These are phyloP conservation scores for Scortechinia acanthostroma DNA, from an alignment of 2,329 filamentous ascomycete genomes.

Conservation along the genomic window DNA sequence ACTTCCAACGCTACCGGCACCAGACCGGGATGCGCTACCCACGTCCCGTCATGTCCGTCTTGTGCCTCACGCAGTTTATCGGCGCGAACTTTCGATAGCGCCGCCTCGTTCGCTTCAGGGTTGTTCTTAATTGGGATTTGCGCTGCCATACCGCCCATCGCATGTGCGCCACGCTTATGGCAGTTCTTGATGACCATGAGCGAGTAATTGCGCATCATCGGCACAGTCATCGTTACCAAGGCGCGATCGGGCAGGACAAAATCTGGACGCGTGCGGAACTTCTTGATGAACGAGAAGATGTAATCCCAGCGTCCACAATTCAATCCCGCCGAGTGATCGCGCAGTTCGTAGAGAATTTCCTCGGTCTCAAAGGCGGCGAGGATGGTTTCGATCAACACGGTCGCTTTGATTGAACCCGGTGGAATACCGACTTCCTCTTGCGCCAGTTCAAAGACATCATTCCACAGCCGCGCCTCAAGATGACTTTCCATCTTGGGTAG, in stretches of 20 bases:
- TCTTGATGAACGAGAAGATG: slow-evolving; percentile 99
- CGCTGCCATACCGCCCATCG: slow-evolving; percentile 97
- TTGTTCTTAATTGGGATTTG: slow-evolving; percentile 99
- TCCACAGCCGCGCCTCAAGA: slow-evolving; percentile 94
- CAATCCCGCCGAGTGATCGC: slow-evolving; percentile 88
- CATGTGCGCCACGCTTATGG: slow-evolving; percentile 92
- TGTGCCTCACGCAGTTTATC: slow-evolving; percentile 95
- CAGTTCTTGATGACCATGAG: slow-evolving; percentile 97
- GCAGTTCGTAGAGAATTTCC: slow-evolving; percentile 98
- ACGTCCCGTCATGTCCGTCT: slow-evolving; percentile 90
- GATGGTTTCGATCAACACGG: slow-evolving; percentile 96
- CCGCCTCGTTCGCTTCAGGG: slow-evolving; percentile 79
- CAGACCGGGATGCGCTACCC: slow-evolving; percentile 93
- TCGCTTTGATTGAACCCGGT: slow-evolving; percentile 86
- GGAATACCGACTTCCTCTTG: slow-evolving; percentile 89
- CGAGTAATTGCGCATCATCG: slow-evolving; percentile 96
- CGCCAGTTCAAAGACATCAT: slow-evolving; percentile 90
- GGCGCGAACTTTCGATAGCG: slow-evolving; percentile 85
- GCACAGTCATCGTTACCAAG: slow-evolving; percentile 90
- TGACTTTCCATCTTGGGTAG: slow-evolving; percentile 97
- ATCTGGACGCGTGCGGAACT: slow-evolving; percentile 88
- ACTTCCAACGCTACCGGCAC: slow-evolving; percentile 81
- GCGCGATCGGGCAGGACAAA: slow-evolving; percentile 90
- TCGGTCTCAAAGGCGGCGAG: slow-evolving; percentile 98
- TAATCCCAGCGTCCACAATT: slow-evolving; percentile 99